These are phyloP conservation scores for Fraxinus latifolia DNA, from an alignment of 305 asterid species.

Conservation along the genomic window DNA sequence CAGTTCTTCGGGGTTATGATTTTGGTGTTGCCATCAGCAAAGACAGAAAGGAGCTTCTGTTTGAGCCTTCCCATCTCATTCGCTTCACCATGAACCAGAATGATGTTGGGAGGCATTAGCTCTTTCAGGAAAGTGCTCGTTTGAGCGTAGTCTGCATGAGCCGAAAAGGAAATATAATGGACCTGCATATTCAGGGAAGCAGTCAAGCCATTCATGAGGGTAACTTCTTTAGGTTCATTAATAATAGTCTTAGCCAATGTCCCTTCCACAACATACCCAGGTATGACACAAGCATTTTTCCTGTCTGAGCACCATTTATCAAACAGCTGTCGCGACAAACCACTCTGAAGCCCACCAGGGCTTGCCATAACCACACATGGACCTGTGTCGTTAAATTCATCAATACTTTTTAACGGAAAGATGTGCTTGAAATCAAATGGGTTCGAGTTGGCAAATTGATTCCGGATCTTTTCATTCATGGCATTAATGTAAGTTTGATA, in stretches of 20 bases:
- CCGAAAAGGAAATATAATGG: constrained; percentile 91
- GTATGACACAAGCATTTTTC: constrained; percentile 84
- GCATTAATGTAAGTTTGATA: constrained; percentile 90
- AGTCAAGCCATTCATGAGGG: constrained; percentile 76
- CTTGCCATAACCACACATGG: constrained; percentile 98
- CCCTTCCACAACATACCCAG: constrained; percentile 90
- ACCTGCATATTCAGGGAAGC: constrained; percentile 87
- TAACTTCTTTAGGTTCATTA: constrained; percentile 87
- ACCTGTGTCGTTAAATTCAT: constrained; percentile 79
- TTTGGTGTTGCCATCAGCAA: constrained; percentile 81
- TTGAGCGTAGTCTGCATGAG: constrained; percentile 91
- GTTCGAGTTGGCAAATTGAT: constrained; percentile 63
- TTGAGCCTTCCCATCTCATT: constrained; percentile 92
- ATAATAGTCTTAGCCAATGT: constrained; percentile 81
- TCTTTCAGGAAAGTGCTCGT: constrained; percentile 87
- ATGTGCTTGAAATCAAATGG: constrained; percentile 94
- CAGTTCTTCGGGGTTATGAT: constrained; percentile 89
- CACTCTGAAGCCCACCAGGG: constrained; percentile 94
- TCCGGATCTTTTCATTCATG: constrained; percentile 89
- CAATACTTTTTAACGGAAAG: constrained; percentile 76
- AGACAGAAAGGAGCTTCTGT: constrained; percentile 73
- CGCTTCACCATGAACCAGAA: constrained; percentile 91
- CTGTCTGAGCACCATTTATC: constrained; percentile 93
- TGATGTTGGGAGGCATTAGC: constrained; percentile 95
- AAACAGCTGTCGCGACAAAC: constrained; percentile 88